phyloP scores from a whole-genome alignment of 2,329 filamentous ascomycete species.

The Cercospora brassicicola region DNA sequence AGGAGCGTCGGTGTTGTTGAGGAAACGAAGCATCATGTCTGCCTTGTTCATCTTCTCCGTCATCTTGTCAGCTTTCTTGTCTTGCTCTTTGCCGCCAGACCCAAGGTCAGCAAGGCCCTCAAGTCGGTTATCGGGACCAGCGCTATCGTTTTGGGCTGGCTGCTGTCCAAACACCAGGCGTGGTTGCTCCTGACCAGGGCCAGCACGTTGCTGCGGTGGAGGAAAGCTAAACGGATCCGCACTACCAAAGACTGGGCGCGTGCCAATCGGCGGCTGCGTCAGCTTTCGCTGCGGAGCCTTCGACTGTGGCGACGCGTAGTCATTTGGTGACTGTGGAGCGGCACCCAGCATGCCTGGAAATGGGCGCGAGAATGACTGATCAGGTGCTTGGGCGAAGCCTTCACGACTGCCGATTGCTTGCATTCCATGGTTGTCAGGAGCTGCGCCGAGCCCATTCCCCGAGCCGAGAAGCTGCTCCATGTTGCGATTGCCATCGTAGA shows the following conservation, averaged over 20 bases:
- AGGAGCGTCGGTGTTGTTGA: constrained; percentile 18
- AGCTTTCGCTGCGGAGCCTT: constrained; percentile 5
- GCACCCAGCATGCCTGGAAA: background rate
- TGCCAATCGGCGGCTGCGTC: constrained; percentile 22
- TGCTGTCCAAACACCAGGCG: constrained; percentile 1
- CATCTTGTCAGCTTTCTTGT: constrained; percentile 4
- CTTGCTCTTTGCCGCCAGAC: background rate
- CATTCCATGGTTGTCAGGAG: background rate
- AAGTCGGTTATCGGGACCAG: background rate
- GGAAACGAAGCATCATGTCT: constrained; percentile 15
- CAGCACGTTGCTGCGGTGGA: background rate
- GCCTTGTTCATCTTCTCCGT: constrained; percentile 14
- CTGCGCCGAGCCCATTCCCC: background rate
- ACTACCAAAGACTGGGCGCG: constrained; percentile 19
- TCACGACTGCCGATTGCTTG: background rate
- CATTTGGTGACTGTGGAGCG: background rate
- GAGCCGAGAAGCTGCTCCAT: constrained; percentile 15
- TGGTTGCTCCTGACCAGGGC: background rate
- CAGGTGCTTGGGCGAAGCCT: constrained; percentile 4
- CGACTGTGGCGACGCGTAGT: background rate
- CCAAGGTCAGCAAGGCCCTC: constrained; percentile 5
- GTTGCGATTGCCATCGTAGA: constrained; percentile 20
- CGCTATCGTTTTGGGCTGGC: constrained; percentile 5
- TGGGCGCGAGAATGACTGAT: background rate
- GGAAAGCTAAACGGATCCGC: background rate